A percentile compares a stretch with the other conserved stretches of the same genome.
phyloP scores from a whole-genome alignment of 331 rosid genomes.

The Cydonia oblonga region DNA sequence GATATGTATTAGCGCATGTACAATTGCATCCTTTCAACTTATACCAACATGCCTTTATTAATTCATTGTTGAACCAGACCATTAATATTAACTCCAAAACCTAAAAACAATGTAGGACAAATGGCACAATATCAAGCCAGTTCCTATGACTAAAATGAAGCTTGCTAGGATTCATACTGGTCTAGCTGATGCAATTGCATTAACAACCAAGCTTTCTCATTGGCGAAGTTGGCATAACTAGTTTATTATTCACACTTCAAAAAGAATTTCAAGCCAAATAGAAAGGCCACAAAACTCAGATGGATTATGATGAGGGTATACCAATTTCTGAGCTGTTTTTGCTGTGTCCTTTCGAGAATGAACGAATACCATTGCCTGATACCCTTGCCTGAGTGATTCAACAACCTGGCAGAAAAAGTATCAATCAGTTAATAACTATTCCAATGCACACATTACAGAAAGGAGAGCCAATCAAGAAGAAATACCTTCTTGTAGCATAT shows the following conservation, averaged over 20 bases:
- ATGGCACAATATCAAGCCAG: background rate
- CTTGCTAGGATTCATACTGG: slow-evolving; percentile 1
- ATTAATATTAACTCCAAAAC: background rate
- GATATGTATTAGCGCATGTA: background rate
- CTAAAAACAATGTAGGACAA: background rate
- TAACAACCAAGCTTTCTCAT: background rate
- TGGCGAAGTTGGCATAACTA: background rate
- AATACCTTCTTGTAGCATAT: slow-evolving; percentile 87
- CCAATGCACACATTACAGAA: slow-evolving; percentile 11
- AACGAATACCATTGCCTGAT: slow-evolving; percentile 96
- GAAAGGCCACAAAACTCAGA: background rate
- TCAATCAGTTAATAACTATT: slow-evolving; percentile 7
- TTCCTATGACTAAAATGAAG: background rate
- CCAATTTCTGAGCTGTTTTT: slow-evolving; percentile 88
- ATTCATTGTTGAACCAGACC: background rate
- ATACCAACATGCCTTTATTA: background rate
- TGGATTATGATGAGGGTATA: slow-evolving; percentile 17
- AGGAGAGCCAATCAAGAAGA: background rate
- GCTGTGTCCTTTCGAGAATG: slow-evolving; percentile 95
- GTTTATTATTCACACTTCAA: background rate
- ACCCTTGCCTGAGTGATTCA: slow-evolving; percentile 78
- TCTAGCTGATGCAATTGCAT: background rate
- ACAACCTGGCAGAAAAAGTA: slow-evolving; percentile 46
- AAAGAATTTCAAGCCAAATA: slow-evolving; percentile 19
- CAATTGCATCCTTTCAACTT: background rate